Percentiles rank a stretch among this genome's conserved stretches.
phyloP scores from a whole-genome alignment of 2,329 filamentous ascomycete species.

The Capronia coronata region DNA sequence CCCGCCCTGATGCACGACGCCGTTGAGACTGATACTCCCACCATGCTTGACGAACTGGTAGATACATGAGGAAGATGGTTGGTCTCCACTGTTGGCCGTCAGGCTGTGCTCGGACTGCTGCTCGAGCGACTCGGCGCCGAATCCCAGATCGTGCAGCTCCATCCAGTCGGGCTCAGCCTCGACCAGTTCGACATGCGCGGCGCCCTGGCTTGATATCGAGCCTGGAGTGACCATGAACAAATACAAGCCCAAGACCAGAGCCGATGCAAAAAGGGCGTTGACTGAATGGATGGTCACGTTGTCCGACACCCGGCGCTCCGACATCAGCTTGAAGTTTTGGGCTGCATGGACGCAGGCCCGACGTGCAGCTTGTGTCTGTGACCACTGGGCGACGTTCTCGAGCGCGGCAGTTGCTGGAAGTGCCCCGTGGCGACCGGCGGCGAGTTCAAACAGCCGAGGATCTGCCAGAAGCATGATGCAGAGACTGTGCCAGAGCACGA shows the following conservation, averaged over 20 bases:
- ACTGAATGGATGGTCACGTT: conserved; percentile 48
- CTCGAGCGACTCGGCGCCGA: conserved; percentile 15
- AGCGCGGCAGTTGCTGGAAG: conserved; percentile 44
- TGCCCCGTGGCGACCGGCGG: conserved; percentile 46
- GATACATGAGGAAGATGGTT: conserved; percentile 10
- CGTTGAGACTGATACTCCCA: conserved; percentile 44
- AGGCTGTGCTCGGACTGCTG: conserved; percentile 29
- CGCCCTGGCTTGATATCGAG: conserved; percentile 27
- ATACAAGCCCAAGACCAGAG: conserved; percentile 47
- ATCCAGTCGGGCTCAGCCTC: conserved; percentile 47
- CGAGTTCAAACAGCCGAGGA: conserved; percentile 48
- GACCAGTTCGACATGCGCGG: conserved; percentile 39
- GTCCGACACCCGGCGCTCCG: conserved; percentile 48
- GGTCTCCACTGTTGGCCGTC: conserved; percentile 28
- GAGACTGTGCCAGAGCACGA: conserved; percentile 49
- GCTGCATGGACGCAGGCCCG: conserved; percentile 48
- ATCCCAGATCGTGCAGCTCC: conserved; percentile 30
- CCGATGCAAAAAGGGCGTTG: conserved; percentile 46
- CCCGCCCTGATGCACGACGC: conserved; percentile 44
- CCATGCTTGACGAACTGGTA: conserved; percentile 44
- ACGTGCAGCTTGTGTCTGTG: conserved; percentile 45
- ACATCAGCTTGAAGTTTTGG: conserved; percentile 47
- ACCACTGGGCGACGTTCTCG: conserved; percentile 47
- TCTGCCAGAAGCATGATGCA: conserved; percentile 49
- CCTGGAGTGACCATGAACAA: conserved; percentile 43